A percentile compares a stretch with the other conserved stretches of the same genome.
Evolutionary conservation across 1,284 basidiomycete species (phyloP).

Genomic region (Ganoderma lucidum): DNA sequence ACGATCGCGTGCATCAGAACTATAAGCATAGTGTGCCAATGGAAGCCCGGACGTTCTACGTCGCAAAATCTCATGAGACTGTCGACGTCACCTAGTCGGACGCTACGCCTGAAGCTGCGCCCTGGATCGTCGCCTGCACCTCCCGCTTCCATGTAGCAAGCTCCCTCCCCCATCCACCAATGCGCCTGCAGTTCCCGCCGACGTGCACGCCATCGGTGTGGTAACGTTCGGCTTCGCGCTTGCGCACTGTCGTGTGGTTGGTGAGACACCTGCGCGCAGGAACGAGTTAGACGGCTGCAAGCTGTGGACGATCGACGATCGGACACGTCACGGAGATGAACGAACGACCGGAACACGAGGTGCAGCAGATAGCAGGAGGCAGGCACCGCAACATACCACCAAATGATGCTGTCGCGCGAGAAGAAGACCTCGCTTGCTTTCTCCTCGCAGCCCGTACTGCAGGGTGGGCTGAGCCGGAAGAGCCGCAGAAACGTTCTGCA

Average conservation of each 20-base stretch:
- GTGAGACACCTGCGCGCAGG: slow-evolving; percentile 43
- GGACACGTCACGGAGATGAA: slow-evolving; percentile 18
- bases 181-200: slow-evolving; percentile 38
- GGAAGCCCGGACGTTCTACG: background rate
- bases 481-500: slow-evolving; percentile 60
- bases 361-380: slow-evolving; percentile 1
- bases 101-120: background rate
- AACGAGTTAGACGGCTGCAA: background rate
- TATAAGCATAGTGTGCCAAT: slow-evolving; percentile 1
- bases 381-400: slow-evolving; percentile 49
- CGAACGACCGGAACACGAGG: slow-evolving; percentile 5
- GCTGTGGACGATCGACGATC: slow-evolving; percentile 5
- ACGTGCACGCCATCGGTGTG: slow-evolving; percentile 32
- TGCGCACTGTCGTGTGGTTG: slow-evolving; percentile 47
- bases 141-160: slow-evolving; percentile 35
- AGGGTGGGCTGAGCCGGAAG: slow-evolving; percentile 47
- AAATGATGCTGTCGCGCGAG: slow-evolving; percentile 61
- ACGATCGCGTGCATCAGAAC: background rate
- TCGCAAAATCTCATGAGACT: background rate
- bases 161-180: slow-evolving; percentile 44
- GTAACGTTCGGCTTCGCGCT: slow-evolving; percentile 27
- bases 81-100: slow-evolving; percentile 5
- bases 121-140: slow-evolving; percentile 31
- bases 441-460: slow-evolving; percentile 64
- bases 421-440: slow-evolving; percentile 51